Base-by-base conservation (phyloP, 1,284 basidiomycete species). In the Tremellales sp. region DNA sequence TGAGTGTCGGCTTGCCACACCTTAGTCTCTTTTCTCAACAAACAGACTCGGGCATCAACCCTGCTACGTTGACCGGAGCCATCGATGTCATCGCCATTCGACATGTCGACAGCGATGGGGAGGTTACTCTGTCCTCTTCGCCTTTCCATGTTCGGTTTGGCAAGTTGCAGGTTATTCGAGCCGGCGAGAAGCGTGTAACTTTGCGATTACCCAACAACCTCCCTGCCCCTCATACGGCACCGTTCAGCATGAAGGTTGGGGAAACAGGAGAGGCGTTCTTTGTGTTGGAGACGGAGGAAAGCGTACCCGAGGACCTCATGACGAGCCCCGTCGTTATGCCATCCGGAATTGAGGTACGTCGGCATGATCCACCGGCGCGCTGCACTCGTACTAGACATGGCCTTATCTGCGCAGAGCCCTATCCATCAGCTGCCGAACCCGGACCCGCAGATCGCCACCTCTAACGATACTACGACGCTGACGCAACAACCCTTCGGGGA, bases 201-300 rank as follows among this genome's bases (percentile, higher is more conserved):
- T 81, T 93, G 25, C 81, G 82, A 45, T 82, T 93, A 29, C 73
- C 73, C 6, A 69, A 75, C 50, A 75, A 73, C 52, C 60, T 74
- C 12, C 67, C 71, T 1, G 53, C 63, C 8, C 72, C 72, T 7
- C 68, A 73, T 58, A 46, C 67, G n/a, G 73, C 68, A 45, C 94
- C 94, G 2, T 98, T 91, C 70, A 82, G 81, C 67, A 99, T 99
- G 96, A 98, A 99, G 79, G 93, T 98, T 58, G 91, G 92, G 39
- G 94, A 98, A 54, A 89, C 93, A 2, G 96, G 96, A 17, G 96
- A 99, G 75, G 96, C 94, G 0, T 98, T 98, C 79, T 98, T 98
- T 66, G 88, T 99, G 35, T 89, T 98, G 60, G 93, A 99, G 74
- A 97, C 94, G 1, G 90, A 96, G 40, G 88, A 86, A 45, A 88